Evolutionary conservation across 1,284 basidiomycete genomes (phyloP), one percentile per base, ranked within the genome.

Genomic region (Ustilago hordei): DNA sequence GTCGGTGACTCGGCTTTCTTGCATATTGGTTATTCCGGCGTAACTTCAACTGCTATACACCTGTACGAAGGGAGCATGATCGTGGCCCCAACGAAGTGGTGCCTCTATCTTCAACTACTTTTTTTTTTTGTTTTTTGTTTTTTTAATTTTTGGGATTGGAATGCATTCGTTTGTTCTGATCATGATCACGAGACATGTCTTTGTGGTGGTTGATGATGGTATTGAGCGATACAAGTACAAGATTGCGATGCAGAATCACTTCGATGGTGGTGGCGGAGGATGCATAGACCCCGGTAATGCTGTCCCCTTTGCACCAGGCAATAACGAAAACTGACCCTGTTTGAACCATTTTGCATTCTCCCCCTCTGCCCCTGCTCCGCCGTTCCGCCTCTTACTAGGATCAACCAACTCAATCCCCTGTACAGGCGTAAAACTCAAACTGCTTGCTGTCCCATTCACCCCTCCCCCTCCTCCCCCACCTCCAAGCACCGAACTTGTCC

Each of bases 371-470:
- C 82, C 62, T 76, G 7, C 34, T 17, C 52, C 36, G 17, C 52
- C 34, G 17, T 31, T 17, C 8, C 41, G 28, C 54, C 77, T 81
- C 54, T 71, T 80, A 50, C 69, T 85, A 35, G 87, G 87, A 67
- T 87, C 87, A 23, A 87, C 85, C 54, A 88, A 75, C 64, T 88
- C 87, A 66, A 88, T 84, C 43, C 80, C 96, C 91, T 98, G 96
- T 7, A 95, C 93, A 9, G 96, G 96, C 6, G 96, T 99, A 69
- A 99, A 96, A 9, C 93, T 93, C 67, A 99, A 88, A 31, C 93
- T 95, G 0, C 95, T 97, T 2, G 94, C 92, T 3, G 93, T 95
- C 52, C 96, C 96, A 63, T 76, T 69, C 45, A 55, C 34, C 38
- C 43, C 41, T 19, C 56, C 56, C 1, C 64, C 54, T 7, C 5